phyloP scores from a whole-genome alignment of 805 yeast genomes.

The Candida incommunis region DNA sequence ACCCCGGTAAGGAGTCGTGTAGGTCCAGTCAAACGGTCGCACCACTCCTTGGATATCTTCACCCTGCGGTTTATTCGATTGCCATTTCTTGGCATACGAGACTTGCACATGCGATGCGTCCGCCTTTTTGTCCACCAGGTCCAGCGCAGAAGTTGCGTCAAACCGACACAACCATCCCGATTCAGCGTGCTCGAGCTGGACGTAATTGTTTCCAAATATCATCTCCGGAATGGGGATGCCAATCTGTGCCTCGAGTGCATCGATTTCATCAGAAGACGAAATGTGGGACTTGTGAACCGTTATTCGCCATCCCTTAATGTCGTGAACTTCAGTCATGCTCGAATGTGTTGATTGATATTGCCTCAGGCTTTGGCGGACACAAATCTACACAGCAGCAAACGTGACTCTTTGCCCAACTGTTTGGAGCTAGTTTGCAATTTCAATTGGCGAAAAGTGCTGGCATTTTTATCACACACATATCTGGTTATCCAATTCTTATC shows the following conservation, averaged over 20 bases:
- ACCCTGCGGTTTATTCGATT: constrained; percentile 22
- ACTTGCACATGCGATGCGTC: constrained; percentile 44
- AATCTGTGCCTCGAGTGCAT: constrained; percentile 41
- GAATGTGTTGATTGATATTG: no score
- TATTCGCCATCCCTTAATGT: constrained; percentile 47
- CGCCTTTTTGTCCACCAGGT: constrained; percentile 41
- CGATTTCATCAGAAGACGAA: constrained; percentile 58
- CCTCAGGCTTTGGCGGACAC: no score
- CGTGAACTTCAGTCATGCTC: background rate
- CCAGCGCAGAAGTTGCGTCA: constrained; percentile 65
- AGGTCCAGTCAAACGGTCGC: constrained; percentile 95
- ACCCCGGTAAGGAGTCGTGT: constrained; percentile 70
- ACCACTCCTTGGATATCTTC: constrained; percentile 43
- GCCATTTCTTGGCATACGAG: constrained; percentile 82
- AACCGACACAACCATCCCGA: constrained; percentile 41
- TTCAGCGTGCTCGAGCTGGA: constrained; percentile 33
- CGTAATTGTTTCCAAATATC: constrained; percentile 81
- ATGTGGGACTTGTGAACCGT: constrained; percentile 65
- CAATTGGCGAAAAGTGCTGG: no score
- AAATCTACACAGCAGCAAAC: no score
- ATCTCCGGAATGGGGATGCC: constrained; percentile 89
- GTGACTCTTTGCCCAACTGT: no score
- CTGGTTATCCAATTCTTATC: no score
- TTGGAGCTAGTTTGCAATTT: no score
- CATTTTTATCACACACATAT: no score